Percentiles rank a stretch among this genome's conserved stretches.
These are phyloP conservation scores for Fusarium anguioides DNA, from an alignment of 2,329 filamentous ascomycete genomes.

Conservation along the genomic window DNA sequence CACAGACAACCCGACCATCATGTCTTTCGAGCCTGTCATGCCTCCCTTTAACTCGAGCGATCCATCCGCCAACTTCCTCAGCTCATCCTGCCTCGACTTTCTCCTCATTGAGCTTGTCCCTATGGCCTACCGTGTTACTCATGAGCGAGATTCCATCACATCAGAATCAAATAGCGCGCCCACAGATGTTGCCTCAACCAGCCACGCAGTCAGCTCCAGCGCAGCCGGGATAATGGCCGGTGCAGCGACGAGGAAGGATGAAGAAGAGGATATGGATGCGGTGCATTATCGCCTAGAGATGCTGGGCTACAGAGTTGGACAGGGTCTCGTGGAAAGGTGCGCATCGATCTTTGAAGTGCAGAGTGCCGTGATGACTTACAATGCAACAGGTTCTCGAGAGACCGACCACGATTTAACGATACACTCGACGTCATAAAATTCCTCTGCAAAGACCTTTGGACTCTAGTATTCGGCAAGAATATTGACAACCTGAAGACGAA, in stretches of 20 bases:
- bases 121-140: constrained; percentile 86
- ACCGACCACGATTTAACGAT: constrained; percentile 88
- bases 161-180: constrained; percentile 45
- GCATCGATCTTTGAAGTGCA: background rate
- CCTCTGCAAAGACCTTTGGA: constrained; percentile 98
- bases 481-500: constrained; percentile 99
- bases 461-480: constrained; percentile 92
- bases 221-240: constrained; percentile 41
- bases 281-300: constrained; percentile 86
- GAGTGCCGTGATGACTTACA: constrained; percentile 21
- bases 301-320: constrained; percentile 89
- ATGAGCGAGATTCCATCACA: constrained; percentile 70
- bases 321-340: constrained; percentile 90
- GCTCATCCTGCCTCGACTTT: constrained; percentile 89
- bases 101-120: constrained; percentile 97
- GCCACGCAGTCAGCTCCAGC: constrained; percentile 43
- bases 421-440: constrained; percentile 98
- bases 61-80: constrained; percentile 79
- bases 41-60: constrained; percentile 78
- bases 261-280: constrained; percentile 85
- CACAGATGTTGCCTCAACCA: constrained; percentile 36
- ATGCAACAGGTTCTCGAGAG: constrained; percentile 78
- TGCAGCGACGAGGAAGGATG: constrained; percentile 59
- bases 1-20: constrained; percentile 49
- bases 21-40: constrained; percentile 79